Evolutionary conservation across 345 rosid species (phyloP).

Genomic region (Triadica sebifera): DNA sequence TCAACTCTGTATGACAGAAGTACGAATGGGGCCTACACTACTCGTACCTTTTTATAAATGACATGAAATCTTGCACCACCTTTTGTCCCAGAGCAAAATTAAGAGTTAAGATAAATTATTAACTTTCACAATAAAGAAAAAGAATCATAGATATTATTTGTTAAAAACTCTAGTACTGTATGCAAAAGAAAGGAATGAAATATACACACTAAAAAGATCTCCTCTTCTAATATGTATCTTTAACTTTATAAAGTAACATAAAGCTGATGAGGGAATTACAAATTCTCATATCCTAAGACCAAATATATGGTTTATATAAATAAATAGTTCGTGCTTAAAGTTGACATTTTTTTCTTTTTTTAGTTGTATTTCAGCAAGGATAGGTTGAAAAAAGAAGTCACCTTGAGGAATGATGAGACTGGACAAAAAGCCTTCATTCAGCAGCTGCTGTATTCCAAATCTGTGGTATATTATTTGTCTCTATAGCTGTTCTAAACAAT

Average conservation of each 20-base stretch:
- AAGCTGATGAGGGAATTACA: background rate
- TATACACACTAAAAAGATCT: background rate
- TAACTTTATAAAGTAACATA: background rate
- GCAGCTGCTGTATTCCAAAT: slow-evolving; percentile 49
- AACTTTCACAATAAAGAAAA: background rate
- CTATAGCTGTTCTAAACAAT: background rate
- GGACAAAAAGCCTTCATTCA: slow-evolving; percentile 49
- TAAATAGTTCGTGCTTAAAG: background rate
- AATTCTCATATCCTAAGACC: background rate
- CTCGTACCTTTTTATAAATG: background rate
- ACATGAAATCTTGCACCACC: background rate
- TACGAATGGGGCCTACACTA: too few species aligned
- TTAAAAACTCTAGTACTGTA: too few species aligned
- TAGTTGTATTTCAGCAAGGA: slow-evolving; percentile 57
- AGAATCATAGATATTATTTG: background rate
- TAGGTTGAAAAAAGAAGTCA: slow-evolving; percentile 43
- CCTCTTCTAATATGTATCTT: background rate
- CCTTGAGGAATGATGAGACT: slow-evolving; percentile 53
- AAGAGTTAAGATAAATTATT: background rate
- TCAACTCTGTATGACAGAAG: background rate
- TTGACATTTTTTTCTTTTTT: slow-evolving; percentile 24
- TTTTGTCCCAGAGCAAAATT: background rate
- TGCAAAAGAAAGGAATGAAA: background rate
- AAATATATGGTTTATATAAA: background rate
- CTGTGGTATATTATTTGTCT: slow-evolving; percentile 51